Evolutionary conservation across 2,329 filamentous ascomycete genomes (phyloP), one percentile per base, ranked within the genome.

Genomic region (Aspergillus sp.): DNA sequence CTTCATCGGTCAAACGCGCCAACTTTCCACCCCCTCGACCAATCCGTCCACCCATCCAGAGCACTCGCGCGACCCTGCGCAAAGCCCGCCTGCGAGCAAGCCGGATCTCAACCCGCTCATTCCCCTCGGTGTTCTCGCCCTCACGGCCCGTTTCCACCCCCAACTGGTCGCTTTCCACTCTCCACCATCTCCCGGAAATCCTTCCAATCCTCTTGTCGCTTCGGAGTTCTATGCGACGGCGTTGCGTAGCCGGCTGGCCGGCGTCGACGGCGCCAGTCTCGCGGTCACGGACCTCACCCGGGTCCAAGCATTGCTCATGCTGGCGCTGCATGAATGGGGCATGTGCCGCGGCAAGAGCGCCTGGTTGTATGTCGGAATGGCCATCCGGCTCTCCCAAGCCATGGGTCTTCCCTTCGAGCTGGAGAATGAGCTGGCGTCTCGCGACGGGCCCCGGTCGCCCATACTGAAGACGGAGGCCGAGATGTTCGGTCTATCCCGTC

Each of bases 251-350:
- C 76, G 77, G 52, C 74, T 85, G 63, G 75, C 78, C 57, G 76
- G 75, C 10, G 67, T 73, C 3, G 77, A 77, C 62, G 80, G 80
- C 44, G 75, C 76, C 38, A 73, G 72, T 58, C 64, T 80, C 15
- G 75, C 76, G 3, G 64, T 72, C 1, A 75, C 80, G 3, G 80
- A 81, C 47, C 72, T 86, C n/a, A 78, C 82, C 42, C 79, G 80
- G 17, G 79, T 80, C 0, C 84, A 86, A 66, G 81, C 83, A 3
- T 73, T 82, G 21, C 71, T 86, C 30, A 85, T 86, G 83, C 75
- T 86, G 4, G 81, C 80, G 3, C 73, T 84, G 52, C 83, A 86
- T 63, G 84, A 86, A 64, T 86, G 83, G 83, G 81, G 82, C 30
- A 83, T 82, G 75, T 81, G 80, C 59, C 78, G 82, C 52, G 83